phyloP scores from a whole-genome alignment of 2,329 filamentous ascomycete species.

The Trichoderma asperellum region DNA sequence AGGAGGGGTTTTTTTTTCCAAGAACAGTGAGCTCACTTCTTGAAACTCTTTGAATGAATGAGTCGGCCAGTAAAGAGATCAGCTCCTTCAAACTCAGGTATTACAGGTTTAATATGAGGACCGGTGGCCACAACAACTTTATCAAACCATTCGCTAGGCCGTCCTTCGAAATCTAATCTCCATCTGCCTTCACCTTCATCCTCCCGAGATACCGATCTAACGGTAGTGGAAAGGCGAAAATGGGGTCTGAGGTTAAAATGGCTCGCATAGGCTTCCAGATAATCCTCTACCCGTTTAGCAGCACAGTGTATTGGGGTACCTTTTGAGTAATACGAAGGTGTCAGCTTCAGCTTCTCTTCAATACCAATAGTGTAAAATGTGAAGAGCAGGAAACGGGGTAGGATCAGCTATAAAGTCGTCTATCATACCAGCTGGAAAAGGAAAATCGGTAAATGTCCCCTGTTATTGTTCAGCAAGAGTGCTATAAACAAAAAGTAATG shows the following conservation, averaged over 20 bases:
- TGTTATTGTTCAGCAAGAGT: background rate
- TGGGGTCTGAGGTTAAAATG: slow-evolving; percentile 40
- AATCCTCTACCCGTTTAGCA: slow-evolving; percentile 39
- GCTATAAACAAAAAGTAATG: background rate
- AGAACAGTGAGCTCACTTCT: slow-evolving; percentile 26
- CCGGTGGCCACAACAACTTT: slow-evolving; percentile 46
- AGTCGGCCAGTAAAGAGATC: slow-evolving; percentile 40
- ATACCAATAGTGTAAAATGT: background rate
- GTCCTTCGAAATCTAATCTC: slow-evolving; percentile 38
- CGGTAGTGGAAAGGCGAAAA: slow-evolving; percentile 37
- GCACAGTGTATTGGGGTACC: slow-evolving; percentile 34
- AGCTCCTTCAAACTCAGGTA: slow-evolving; percentile 43
- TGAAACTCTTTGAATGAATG: slow-evolving; percentile 34
- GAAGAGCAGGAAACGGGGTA: background rate
- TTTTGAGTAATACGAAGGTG: background rate
- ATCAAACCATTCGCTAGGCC: slow-evolving; percentile 39
- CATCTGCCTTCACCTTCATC: slow-evolving; percentile 32
- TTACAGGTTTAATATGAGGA: slow-evolving; percentile 42
- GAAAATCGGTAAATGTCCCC: slow-evolving; percentile 40
- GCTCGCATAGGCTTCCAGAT: slow-evolving; percentile 42
- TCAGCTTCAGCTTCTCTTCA: background rate
- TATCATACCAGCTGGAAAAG: slow-evolving; percentile 38
- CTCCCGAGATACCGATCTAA: slow-evolving; percentile 33
- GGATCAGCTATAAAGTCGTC: background rate
- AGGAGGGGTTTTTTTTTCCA: background rate